Base-by-base conservation (phyloP, 805 yeast species). In the Candida sakaeoensis region DNA sequence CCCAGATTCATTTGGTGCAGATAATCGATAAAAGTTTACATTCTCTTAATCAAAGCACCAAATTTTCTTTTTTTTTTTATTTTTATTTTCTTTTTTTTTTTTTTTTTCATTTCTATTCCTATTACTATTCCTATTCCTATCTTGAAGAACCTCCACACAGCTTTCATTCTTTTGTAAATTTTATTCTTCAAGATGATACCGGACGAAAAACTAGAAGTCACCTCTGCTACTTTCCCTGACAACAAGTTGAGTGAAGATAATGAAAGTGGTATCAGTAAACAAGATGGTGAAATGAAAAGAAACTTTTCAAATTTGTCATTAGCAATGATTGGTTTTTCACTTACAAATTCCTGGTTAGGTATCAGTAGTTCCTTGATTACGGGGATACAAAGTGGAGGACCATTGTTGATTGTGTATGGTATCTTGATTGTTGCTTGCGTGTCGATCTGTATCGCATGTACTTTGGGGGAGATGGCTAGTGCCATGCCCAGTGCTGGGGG, bases 321-420 rank as follows among this genome's bases (percentile, higher is more conserved):
- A 22, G 55, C 66, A 12, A 66, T 65, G 10, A 59, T 67, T 44
- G 71, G 72, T 8, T 67, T 67, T 49, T 68, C 68, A 12, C 54
- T 67, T 42, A 66, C 72, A 36, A 65, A 67, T 57, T 62, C 68
- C 18, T 67, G 72, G 72, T 58, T 63, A 33, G 72, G 73, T 12
- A 63, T 67, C 36, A 57, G 65, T 12, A 65, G 70, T 4, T 58
- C 69, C 23, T 57, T 67, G 41, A 53, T 63, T 47, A 64, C 70
- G 14, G 70, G 70, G 24, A 67, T 67, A 42, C 57, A 55, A 42
- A 63, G 70, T 13, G 71, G 72, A 8, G 72, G 72, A 19, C 71
- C 72, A 7, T 43, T 64, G 42, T 45, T 65, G 51, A 65, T 67
- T 45, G 57, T 67, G 13, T 67, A 64, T 44, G 72, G 72, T 13